These are phyloP conservation scores for Fusarium sp. DNA, from an alignment of 2,329 filamentous ascomycete species.

Conservation along the genomic window DNA sequence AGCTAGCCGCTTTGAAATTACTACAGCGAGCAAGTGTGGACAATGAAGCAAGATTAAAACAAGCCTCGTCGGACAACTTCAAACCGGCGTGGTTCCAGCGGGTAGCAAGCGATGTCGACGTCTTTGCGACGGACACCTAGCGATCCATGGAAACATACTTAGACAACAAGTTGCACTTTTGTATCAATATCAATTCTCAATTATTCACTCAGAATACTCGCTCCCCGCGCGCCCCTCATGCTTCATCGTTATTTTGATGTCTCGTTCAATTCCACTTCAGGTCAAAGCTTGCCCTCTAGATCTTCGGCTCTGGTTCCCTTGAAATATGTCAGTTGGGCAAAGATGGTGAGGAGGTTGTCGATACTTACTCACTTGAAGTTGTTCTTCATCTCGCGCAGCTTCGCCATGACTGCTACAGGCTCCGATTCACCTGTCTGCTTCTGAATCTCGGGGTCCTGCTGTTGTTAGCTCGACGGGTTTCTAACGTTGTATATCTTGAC, in stretches of 20 bases:
- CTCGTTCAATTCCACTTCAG: neutral
- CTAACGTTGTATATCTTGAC: conserved; percentile 46
- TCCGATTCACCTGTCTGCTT: conserved; percentile 85
- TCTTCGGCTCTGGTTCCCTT: conserved; percentile 49
- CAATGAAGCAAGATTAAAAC: conserved; percentile 74
- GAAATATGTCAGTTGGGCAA: conserved; percentile 8
- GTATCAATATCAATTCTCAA: conserved; percentile 7
- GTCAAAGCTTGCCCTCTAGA: conserved; percentile 40
- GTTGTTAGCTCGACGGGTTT: neutral
- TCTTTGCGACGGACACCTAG: conserved; percentile 49
- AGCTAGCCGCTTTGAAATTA: conserved; percentile 70
- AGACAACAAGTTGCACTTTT: conserved; percentile 5
- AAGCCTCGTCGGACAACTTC: conserved; percentile 44
- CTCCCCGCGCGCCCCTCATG: conserved; percentile 6
- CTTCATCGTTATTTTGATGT: neutral
- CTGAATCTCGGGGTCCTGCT: conserved; percentile 83
- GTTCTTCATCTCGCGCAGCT: conserved; percentile 92
- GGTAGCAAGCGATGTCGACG: conserved; percentile 49
- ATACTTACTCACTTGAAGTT: conserved; percentile 69
- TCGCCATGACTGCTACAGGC: conserved; percentile 85
- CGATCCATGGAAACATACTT: conserved; percentile 55
- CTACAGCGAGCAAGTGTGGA: conserved; percentile 75
- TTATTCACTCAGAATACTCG: conserved; percentile 8
- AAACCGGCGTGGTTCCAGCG: conserved; percentile 47
- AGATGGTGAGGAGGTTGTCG: neutral